Percentiles rank a stretch among this genome's conserved stretches.
Evolutionary conservation across 2,329 filamentous ascomycete genomes (phyloP).

Genomic region (Trichoderma endophyticum): DNA sequence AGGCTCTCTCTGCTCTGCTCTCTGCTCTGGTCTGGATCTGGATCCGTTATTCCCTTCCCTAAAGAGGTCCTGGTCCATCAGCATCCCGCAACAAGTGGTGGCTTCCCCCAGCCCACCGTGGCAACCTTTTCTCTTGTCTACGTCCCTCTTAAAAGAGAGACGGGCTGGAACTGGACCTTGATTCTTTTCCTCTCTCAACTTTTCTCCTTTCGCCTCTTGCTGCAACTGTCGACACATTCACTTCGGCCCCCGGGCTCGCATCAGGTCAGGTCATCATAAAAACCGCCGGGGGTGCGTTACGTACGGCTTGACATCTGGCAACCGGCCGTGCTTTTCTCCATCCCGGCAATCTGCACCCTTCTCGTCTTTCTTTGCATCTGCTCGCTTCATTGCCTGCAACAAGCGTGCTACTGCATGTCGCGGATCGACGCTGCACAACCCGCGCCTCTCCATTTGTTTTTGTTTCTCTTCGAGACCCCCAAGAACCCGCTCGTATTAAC

Average conservation of each 20-base stretch:
- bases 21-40: neutral
- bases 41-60: neutral
- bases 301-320: neutral
- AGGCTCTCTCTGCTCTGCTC: neutral
- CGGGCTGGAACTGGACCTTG: neutral
- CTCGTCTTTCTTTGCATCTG: conserved; percentile 4
- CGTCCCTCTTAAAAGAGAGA: neutral
- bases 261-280: neutral
- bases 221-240: neutral
- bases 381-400: conserved; percentile 19
- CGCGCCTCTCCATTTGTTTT: conserved; percentile 18
- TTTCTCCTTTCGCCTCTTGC: neutral
- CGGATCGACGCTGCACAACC: conserved; percentile 24
- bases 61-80: neutral
- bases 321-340: neutral
- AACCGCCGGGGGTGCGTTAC: neutral
- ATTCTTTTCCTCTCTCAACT: neutral
- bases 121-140: conserved; percentile 2
- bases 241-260: neutral
- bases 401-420: conserved; percentile 21
- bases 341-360: conserved; percentile 7
- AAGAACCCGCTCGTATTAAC: conserved; percentile 11
- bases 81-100: conserved; percentile 3
- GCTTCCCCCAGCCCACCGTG: conserved; percentile 15
- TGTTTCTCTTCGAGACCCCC: conserved; percentile 14